Evolutionary conservation across 176 grass and related monocot genomes (phyloP).

Genomic region (Alloteropsis semialata): DNA sequence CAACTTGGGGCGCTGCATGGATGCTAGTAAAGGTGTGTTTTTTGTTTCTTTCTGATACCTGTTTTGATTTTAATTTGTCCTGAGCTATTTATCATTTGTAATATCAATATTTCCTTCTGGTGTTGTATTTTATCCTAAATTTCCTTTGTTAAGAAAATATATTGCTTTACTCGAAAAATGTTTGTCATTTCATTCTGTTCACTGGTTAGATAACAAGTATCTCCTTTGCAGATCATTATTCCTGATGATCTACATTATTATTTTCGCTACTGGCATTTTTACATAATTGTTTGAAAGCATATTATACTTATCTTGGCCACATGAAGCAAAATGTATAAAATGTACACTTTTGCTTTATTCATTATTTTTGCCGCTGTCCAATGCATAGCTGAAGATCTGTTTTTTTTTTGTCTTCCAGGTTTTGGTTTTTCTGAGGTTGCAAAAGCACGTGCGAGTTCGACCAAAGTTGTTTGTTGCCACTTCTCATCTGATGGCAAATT

Average conservation of each 20-base stretch:
- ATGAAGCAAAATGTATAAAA: no score
- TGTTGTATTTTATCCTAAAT: slow-evolving; percentile 6
- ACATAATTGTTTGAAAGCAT: slow-evolving; percentile 11
- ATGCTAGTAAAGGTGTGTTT: slow-evolving; percentile 80
- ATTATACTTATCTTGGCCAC: slow-evolving; percentile 4
- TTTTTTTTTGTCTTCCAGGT: slow-evolving; percentile 51
- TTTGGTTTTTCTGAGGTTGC: slow-evolving; percentile 83
- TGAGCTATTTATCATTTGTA: neutral
- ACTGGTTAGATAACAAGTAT: neutral
- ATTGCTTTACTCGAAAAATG: neutral
- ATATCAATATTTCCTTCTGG: neutral
- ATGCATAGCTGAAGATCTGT: slow-evolving; percentile 12
- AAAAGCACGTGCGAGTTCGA: slow-evolving; percentile 61
- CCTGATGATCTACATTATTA: neutral
- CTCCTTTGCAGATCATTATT: slow-evolving; percentile 10
- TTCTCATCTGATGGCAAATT: slow-evolving; percentile 97
- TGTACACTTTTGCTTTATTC: neutral
- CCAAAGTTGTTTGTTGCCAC: slow-evolving; percentile 87
- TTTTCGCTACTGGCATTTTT: neutral
- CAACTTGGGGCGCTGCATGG: slow-evolving; percentile 71
- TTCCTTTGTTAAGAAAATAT: neutral
- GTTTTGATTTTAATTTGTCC: slow-evolving; percentile 15
- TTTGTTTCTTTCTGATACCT: slow-evolving; percentile 3
- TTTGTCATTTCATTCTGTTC: neutral
- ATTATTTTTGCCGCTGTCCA: neutral